Conservation (phyloP, 345 rosid species). For the Chamaenerion angustifolium region DNA sequence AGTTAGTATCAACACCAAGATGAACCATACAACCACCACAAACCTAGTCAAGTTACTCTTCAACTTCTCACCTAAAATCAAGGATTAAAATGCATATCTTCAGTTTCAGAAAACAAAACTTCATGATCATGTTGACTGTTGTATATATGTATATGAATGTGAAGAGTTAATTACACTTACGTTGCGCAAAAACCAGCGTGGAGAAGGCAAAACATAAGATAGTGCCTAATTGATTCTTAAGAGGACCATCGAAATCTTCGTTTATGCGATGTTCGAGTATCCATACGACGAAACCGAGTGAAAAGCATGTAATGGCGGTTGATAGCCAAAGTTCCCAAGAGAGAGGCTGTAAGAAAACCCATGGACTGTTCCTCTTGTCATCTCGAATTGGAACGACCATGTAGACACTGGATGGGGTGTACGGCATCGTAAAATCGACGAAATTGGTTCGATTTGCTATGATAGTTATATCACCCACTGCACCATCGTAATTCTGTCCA, state of each 20-base stretch:
- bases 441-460: conserved; percentile 21
- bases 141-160: too few relatives aligned
- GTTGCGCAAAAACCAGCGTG: conserved; percentile 36
- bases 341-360: conserved; percentile 58
- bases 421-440: conserved; percentile 61
- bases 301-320: conserved; percentile 31
- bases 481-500: conserved; percentile 33
- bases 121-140: too few relatives aligned
- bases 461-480: conserved; percentile 55
- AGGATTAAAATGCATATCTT: too few relatives aligned
- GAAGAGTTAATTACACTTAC: not conserved
- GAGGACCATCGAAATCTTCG: conserved; percentile 45
- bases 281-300: conserved; percentile 56
- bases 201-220: conserved; percentile 66
- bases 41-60: conserved; percentile 29
- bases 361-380: conserved; percentile 23
- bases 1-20: conserved; percentile 44
- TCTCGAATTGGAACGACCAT: conserved; percentile 48
- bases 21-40: conserved; percentile 44
- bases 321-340: conserved; percentile 51
- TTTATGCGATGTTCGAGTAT: conserved; percentile 54
- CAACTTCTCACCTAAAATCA: conserved; percentile 43
- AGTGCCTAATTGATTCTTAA: conserved; percentile 29
- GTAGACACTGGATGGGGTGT: conserved; percentile 48
- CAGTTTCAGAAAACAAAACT: too few relatives aligned